These are phyloP conservation scores for Talaromyces funiculosus DNA, from an alignment of 2,329 filamentous ascomycete genomes.

Conservation along the genomic window DNA sequence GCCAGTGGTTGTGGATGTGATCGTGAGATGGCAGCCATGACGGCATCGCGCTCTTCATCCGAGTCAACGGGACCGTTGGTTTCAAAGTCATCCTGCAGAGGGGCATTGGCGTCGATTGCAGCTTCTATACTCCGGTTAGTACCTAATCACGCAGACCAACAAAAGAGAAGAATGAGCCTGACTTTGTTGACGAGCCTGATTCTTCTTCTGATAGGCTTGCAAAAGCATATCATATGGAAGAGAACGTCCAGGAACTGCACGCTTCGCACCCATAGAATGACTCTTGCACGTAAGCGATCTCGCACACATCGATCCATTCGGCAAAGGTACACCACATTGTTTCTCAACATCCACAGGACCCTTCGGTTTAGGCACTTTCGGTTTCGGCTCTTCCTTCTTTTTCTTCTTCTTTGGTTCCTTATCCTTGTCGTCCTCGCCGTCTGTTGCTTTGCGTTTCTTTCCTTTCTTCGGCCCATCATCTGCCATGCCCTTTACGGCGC, in stretches of 20 bases:
- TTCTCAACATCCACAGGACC: slow-evolving; percentile 90
- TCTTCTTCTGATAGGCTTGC: slow-evolving; percentile 90
- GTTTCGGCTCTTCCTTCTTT: slow-evolving; percentile 87
- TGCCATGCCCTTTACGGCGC: slow-evolving; percentile 45
- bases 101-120: slow-evolving; percentile 88
- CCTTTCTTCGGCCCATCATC: slow-evolving; percentile 57
- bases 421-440: slow-evolving; percentile 65
- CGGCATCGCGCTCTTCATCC: slow-evolving; percentile 84
- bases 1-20: slow-evolving; percentile 75
- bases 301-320: slow-evolving; percentile 82
- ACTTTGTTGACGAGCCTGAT: slow-evolving; percentile 97
- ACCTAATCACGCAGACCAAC: slow-evolving; percentile 4
- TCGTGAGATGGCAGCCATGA: slow-evolving; percentile 72
- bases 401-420: slow-evolving; percentile 86
- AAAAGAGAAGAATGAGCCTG: slow-evolving; percentile 35
- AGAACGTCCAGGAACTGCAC: slow-evolving; percentile 78
- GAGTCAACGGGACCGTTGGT: slow-evolving; percentile 79
- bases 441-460: slow-evolving; percentile 71
- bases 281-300: slow-evolving; percentile 89
- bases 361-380: slow-evolving; percentile 78
- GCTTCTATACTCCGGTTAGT: slow-evolving; percentile 57
- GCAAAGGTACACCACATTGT: slow-evolving; percentile 81
- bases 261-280: slow-evolving; percentile 90
- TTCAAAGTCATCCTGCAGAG: slow-evolving; percentile 79
- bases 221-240: slow-evolving; percentile 90